phyloP scores from a whole-genome alignment of 73 alveolate genomes.

The Blepharisma japonicum region DNA sequence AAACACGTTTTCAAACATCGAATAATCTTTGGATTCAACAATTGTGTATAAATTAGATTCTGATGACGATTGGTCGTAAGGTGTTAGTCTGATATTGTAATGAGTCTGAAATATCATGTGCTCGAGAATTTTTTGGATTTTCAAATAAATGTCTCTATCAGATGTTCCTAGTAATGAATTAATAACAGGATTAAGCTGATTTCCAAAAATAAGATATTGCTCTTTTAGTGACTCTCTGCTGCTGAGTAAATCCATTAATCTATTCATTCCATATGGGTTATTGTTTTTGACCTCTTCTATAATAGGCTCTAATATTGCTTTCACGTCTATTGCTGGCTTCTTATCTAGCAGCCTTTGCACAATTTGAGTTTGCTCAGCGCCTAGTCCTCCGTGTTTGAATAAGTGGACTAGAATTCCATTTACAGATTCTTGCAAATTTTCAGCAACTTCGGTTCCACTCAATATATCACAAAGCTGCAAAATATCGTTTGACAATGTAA shows the following conservation, averaged over 20 bases:
- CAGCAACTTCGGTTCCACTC: not conserved
- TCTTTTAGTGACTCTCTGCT: not conserved
- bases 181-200: not conserved
- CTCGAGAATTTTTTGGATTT: not conserved
- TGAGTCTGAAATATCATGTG: not conserved
- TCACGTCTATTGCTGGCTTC: too few species aligned
- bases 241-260: conserved; percentile 8
- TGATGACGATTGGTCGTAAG: not conserved
- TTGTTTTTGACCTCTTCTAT: not conserved
- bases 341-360: not conserved
- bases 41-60: not conserved
- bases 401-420: not conserved
- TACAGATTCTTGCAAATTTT: not conserved
- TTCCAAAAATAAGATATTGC: not conserved
- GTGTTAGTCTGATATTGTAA: not conserved
- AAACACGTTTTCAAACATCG: not conserved
- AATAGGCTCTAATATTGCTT: not conserved
- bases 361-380: not conserved
- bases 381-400: not conserved
- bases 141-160: conserved; percentile 5
- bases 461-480: not conserved
- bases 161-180: not conserved
- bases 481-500: not conserved
- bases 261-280: conserved; percentile 22
- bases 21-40: not conserved